Percentiles rank a stretch among this genome's conserved stretches.
Evolutionary conservation across 495 filamentous ascomycete species (phyloP).

Genomic region (Hypoxylon rickii): DNA sequence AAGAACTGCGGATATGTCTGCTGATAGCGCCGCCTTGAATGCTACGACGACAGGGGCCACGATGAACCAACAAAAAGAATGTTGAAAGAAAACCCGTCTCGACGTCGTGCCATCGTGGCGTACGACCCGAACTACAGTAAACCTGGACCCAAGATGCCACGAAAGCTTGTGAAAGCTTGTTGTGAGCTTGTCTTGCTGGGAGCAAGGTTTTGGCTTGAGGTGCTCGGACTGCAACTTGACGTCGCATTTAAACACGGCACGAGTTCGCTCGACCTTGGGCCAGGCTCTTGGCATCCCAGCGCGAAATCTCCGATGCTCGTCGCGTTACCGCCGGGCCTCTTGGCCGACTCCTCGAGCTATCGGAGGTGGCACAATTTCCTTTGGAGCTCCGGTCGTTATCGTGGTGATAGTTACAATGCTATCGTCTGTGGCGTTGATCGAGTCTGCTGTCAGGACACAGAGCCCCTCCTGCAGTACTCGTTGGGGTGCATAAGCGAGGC

Average conservation of each 20-base stretch:
- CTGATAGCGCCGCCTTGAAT: constrained; percentile 16
- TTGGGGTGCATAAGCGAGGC: not conserved
- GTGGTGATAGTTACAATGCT: too few relatives aligned
- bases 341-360: constrained; percentile 4
- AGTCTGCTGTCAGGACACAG: not conserved
- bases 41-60: constrained; percentile 10
- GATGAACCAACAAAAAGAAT: constrained; percentile 1
- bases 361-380: constrained; percentile 12
- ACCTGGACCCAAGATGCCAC: constrained; percentile 8
- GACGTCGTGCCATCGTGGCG: not conserved
- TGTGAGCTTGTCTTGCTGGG: not conserved
- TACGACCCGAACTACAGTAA: not conserved
- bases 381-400: not conserved
- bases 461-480: not conserved
- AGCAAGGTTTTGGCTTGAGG: constrained; percentile 2
- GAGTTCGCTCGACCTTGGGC: constrained; percentile 4
- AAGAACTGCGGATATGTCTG: not conserved
- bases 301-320: constrained; percentile 6
- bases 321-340: constrained; percentile 5
- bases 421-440: not conserved
- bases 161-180: constrained; percentile 17
- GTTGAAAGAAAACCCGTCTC: too few relatives aligned
- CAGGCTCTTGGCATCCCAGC: constrained; percentile 25
- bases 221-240: constrained; percentile 13
- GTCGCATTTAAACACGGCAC: constrained; percentile 26